A percentile compares a stretch with the other conserved stretches of the same genome.
Evolutionary conservation across 2,329 filamentous ascomycete species (phyloP).

Genomic region (Diaporthe sp.): DNA sequence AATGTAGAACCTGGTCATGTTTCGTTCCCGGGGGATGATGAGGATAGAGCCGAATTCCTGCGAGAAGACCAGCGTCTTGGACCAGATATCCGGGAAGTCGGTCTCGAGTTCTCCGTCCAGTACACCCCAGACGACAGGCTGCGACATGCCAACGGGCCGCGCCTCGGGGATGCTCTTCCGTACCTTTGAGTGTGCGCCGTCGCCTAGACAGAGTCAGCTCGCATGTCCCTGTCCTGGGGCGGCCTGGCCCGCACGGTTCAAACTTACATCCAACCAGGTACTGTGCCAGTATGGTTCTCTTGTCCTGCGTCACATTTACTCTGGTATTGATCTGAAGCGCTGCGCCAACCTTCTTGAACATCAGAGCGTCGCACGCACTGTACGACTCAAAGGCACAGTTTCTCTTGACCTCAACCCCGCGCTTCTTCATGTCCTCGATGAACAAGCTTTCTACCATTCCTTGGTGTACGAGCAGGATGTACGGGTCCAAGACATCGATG

Average conservation of each 20-base stretch:
- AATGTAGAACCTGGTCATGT: slow-evolving; percentile 63
- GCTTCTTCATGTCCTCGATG: slow-evolving; percentile 75
- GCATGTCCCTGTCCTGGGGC: neutral
- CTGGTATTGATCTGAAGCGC: slow-evolving; percentile 64
- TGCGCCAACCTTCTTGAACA: slow-evolving; percentile 55
- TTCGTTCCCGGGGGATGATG: slow-evolving; percentile 69
- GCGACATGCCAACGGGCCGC: slow-evolving; percentile 54
- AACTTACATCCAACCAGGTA: slow-evolving; percentile 76
- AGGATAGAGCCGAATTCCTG: slow-evolving; percentile 68
- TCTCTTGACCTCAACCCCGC: slow-evolving; percentile 72
- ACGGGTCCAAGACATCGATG: slow-evolving; percentile 68
- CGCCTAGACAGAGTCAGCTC: slow-evolving; percentile 45
- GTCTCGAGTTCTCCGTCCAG: slow-evolving; percentile 69
- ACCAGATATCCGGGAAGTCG: slow-evolving; percentile 72
- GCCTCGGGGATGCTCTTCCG: slow-evolving; percentile 59
- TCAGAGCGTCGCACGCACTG: slow-evolving; percentile 50
- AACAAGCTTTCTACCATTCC: slow-evolving; percentile 81
- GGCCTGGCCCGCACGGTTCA: neutral
- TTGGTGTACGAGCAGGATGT: slow-evolving; percentile 74
- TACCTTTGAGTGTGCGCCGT: slow-evolving; percentile 68
- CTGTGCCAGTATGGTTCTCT: slow-evolving; percentile 62
- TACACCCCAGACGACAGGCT: slow-evolving; percentile 64
- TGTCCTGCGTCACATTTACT: slow-evolving; percentile 64
- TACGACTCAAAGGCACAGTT: slow-evolving; percentile 74
- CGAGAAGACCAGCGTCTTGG: slow-evolving; percentile 67